Evolutionary conservation across 805 yeast genomes (phyloP).

Genomic region (Starmera dryadoides): DNA sequence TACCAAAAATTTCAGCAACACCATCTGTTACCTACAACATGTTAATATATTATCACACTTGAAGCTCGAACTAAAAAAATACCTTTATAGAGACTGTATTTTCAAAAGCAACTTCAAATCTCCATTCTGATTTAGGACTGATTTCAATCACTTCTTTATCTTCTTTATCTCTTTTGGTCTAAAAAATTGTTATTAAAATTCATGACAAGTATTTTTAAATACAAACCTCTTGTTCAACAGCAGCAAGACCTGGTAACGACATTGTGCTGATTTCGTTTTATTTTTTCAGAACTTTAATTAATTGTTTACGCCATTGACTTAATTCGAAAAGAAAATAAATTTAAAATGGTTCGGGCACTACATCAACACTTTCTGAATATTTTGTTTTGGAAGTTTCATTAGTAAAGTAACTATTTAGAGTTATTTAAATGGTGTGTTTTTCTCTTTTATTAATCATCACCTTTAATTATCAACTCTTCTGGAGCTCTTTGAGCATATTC

Average conservation of each 20-base stretch:
- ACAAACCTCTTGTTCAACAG: neutral
- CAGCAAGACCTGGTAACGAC: neutral
- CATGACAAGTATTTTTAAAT: neutral
- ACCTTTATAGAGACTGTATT: constrained; percentile 44
- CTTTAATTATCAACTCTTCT: constrained; percentile 41
- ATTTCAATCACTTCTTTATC: constrained; percentile 12
- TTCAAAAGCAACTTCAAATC: constrained; percentile 58
- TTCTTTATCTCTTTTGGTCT: constrained; percentile 3
- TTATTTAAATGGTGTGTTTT: no score
- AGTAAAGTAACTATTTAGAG: no score
- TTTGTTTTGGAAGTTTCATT: no score
- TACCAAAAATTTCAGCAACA: constrained; percentile 85
- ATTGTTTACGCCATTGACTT: no score
- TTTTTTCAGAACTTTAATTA: no score
- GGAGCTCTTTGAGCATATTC: constrained; percentile 83
- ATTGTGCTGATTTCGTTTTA: neutral
- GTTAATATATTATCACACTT: constrained; percentile 1
- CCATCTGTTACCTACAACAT: constrained; percentile 42
- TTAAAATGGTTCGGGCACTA: no score
- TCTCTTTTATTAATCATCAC: constrained; percentile 3
- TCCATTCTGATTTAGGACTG: constrained; percentile 54
- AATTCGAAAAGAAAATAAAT: no score
- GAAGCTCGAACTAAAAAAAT: neutral
- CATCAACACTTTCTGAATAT: no score
- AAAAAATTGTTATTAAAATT: neutral